Evolutionary conservation across 805 yeast species (phyloP), one percentile per base, ranked within the genome.

Genomic region (Ogataea trehalophila): DNA sequence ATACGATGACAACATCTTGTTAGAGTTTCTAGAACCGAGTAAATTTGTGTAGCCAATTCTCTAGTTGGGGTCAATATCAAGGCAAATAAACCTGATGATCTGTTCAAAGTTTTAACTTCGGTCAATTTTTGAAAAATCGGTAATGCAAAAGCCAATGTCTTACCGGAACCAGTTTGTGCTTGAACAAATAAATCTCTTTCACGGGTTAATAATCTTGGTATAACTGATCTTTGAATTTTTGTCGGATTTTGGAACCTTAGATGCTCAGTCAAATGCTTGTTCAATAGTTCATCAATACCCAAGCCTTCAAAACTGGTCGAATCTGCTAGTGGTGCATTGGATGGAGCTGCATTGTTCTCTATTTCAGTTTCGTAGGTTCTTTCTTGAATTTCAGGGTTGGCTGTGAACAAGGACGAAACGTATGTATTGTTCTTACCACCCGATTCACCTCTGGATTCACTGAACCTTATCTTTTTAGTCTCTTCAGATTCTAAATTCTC

Each of bases 141-240:
- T 36, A 95, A 69, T 3, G 85, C 71, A 63, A 87, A 95, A 0
- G 98, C 83, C 47, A 94, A 68, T 0, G 99, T 94, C 66, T 94
- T 94, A 66, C 99, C 99, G 0, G 98, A 91, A 45, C 99, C 99
- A 0, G 99, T 94, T 67, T 95, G 97, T 0, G 99, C 97, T 61
- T 90, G 95, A 41, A 94, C 86, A 55, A 94, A 86, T 47, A 90
- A 69, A 66, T 94, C 99, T 33, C 72, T 67, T 18, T 75, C 38
- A 39, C 74, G 55, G 1, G 70, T 62, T 6, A 78, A 55, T 29
- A 81, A 63, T 44, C 73, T 71, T 18, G 98, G 96, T 9, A 90
- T 71, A 0, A 86, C 94, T 6, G 85, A 69, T 53, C 88, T 76
- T 67, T 94, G 99, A 55, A 94, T 88, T 56, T 80, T 81, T 0